These are phyloP conservation scores for Tylopilus plumbeoviolaceoides DNA, from an alignment of 768 basidiomycete genomes.

Conservation along the genomic window DNA sequence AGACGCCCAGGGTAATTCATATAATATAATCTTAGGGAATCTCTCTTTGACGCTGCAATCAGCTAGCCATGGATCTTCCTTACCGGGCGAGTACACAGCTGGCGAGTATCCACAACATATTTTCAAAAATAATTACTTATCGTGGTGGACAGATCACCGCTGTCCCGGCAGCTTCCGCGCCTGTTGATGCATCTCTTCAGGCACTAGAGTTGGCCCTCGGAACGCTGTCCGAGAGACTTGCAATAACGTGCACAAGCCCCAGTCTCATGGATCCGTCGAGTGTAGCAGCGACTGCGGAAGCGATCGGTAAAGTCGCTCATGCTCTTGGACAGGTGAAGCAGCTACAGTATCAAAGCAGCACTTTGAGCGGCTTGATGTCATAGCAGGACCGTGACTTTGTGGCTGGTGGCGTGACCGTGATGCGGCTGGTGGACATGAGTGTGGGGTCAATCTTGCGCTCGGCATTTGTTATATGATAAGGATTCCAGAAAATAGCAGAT, in stretches of 20 bases:
- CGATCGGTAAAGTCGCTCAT: conserved; percentile 60
- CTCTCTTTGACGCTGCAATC: conserved; percentile 5
- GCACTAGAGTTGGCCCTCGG: conserved; percentile 53
- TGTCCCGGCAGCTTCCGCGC: conserved; percentile 7
- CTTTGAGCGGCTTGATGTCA: conserved; percentile 10
- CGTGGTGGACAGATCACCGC: conserved; percentile 14
- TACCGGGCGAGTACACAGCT: conserved; percentile 10
- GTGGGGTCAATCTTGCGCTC: neutral
- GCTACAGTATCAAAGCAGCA: conserved; percentile 40
- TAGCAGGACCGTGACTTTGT: conserved; percentile 5
- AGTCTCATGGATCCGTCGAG: conserved; percentile 41
- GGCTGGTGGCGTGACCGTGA: conserved; percentile 11
- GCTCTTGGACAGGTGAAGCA: conserved; percentile 59
- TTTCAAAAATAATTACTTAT: conserved; percentile 3
- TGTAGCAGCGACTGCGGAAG: conserved; percentile 61
- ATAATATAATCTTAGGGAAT: neutral
- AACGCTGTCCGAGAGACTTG: conserved; percentile 48
- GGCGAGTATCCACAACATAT: conserved; percentile 3
- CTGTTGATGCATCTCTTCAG: conserved; percentile 33
- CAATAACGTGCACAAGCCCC: conserved; percentile 37
- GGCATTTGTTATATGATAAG: neutral
- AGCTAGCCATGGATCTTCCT: conserved; percentile 24
- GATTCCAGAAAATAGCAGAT: neutral
- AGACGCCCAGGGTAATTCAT: conserved; percentile 26
- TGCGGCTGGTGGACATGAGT: conserved; percentile 5